These are phyloP conservation scores for Heliamphora exappendiculata DNA, from an alignment of 148 eudicot genomes.

Conservation along the genomic window DNA sequence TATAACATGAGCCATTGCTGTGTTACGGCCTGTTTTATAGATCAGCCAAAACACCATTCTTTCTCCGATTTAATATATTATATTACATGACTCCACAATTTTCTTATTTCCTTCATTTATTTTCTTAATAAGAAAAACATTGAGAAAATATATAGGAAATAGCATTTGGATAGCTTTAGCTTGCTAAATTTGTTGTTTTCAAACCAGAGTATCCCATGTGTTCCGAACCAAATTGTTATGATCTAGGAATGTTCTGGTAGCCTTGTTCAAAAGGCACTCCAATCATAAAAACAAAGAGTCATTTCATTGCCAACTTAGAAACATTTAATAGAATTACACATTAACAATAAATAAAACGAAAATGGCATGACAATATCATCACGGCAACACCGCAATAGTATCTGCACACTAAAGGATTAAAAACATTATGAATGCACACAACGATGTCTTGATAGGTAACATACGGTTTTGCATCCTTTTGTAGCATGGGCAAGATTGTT, in stretches of 20 bases:
- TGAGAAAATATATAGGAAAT: background rate
- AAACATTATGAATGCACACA: background rate
- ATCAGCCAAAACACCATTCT: background rate
- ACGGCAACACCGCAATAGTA: slow-evolving; percentile 1
- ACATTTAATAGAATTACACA: background rate
- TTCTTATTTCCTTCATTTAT: background rate
- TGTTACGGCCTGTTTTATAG: background rate
- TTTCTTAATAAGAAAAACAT: background rate
- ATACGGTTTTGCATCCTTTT: slow-evolving; percentile 70
- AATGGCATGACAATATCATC: background rate
- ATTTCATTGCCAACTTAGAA: background rate
- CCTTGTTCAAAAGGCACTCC: background rate
- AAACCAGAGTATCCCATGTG: background rate
- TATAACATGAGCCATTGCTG: background rate
- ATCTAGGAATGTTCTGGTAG: background rate
- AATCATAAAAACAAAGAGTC: background rate
- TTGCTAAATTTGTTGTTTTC: background rate
- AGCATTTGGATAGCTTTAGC: background rate
- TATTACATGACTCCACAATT: background rate
- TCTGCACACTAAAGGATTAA: background rate
- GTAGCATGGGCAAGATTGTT: slow-evolving; percentile 85
- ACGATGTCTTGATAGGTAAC: slow-evolving; percentile 12
- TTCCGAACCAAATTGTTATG: background rate
- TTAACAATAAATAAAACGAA: background rate
- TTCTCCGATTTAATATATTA: background rate